Conservation (phyloP, 2,329 filamentous ascomycete species). For the Calonectria henricotiae region DNA sequence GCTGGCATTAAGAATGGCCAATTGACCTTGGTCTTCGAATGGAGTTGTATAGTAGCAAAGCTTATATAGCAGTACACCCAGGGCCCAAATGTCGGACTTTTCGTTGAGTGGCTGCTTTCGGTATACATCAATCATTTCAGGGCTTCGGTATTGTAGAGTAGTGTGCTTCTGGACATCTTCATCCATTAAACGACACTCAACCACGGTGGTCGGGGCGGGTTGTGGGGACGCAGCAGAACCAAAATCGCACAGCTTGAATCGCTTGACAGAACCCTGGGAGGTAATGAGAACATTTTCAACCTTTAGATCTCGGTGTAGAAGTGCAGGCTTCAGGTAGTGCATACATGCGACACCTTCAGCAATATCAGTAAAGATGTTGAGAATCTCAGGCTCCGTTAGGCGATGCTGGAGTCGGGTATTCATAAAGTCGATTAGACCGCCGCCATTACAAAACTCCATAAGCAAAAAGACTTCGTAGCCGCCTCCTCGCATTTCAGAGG, state of each 20-base stretch:
- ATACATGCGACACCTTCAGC: conserved; percentile 98
- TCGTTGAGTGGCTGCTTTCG: conserved; percentile 97
- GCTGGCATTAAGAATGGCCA: conserved; percentile 96
- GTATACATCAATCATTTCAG: conserved; percentile 99
- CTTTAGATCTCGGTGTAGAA: conserved; percentile 95
- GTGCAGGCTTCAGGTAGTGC: conserved; percentile 96
- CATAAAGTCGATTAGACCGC: conserved; percentile 99
- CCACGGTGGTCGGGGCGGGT: conserved; percentile 87
- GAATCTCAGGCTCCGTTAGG: conserved; percentile 95
- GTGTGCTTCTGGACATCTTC: conserved; percentile 98
- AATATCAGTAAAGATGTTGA: conserved; percentile 97
- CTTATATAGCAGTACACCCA: conserved; percentile 97
- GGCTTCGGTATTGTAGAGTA: conserved; percentile 96
- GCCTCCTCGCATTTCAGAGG: conserved; percentile 91
- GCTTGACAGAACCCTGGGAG: conserved; percentile 74
- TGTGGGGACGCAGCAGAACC: conserved; percentile 90
- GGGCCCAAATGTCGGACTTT: conserved; percentile 98
- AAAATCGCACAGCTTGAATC: conserved; percentile 99
- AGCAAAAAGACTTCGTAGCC: conserved; percentile 98
- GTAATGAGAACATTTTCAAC: conserved; percentile 98
- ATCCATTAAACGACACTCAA: conserved; percentile 92
- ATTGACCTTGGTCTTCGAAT: conserved; percentile 97
- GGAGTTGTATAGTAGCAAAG: conserved; percentile 99
- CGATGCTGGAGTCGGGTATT: conserved; percentile 97
- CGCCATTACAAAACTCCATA: conserved; percentile 97